Base-by-base conservation (phyloP, 306 rosid genomes). In the Arachis stenosperma region DNA sequence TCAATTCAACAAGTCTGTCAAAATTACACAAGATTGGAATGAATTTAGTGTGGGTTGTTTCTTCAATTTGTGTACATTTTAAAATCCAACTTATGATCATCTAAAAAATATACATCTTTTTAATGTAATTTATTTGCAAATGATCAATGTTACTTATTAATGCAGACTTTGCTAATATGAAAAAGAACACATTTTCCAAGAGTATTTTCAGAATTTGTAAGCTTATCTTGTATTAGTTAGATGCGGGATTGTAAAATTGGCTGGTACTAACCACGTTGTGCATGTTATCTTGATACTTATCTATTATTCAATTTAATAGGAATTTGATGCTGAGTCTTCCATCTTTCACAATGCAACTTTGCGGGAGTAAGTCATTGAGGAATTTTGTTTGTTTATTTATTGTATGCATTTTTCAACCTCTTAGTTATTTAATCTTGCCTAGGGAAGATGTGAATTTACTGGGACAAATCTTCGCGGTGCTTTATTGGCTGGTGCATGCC, bases 381-480 rank as follows among this genome's bases (percentile, higher is more conserved):
- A 75, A 52, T 8, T 43, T 43, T 55, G 75, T 10, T n/a, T 75
- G 44, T 66, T 71, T 67, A 33, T 33, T 1, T 71, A 47, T 65
- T 50, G 12, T 77, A 60, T 67, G 14, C 51, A 46, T 77, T 51
- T 71, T 48, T 53, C 14, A 55, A 76, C 72, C 68, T 81, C 81
- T 79, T 81, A 84, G 73, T 75, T 75, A 61, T 81, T 75, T 80
- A 79, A 58, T 85, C 75, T 86, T 89, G 84, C 87, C 89, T 88
- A 79, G 88, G 86, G 81, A 91, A 93, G 98, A 83, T 93, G 98
- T 86, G 98, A 91, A 68, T 93, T 93, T 85, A 93, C 88, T 65
- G 91, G 94, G 84, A 97, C 98, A 73, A 93, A 91, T 86, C 96
- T 93, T 64, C 96, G 87, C 69, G 92, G 97, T 82, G 94, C 97